Evolutionary conservation across 2,329 filamentous ascomycete species (phyloP), one percentile per base, ranked within the genome.

Genomic region (Paecilomyces sp.): DNA sequence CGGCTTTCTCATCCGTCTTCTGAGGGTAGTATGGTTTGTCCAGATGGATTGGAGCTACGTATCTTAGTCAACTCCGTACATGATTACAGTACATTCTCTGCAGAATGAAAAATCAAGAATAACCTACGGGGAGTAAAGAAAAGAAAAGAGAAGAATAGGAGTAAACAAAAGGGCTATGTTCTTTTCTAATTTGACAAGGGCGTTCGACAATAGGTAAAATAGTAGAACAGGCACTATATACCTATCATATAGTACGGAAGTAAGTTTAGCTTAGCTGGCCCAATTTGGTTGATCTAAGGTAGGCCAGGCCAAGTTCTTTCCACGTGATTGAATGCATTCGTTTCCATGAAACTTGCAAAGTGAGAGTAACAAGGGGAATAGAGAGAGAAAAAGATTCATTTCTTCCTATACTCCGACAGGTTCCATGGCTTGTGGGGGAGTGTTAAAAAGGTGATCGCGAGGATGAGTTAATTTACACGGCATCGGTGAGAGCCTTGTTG

Each of bases 401-500:
- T 47, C 41, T 47, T 47, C 41, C 41, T 47, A 47, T 47, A 47
- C 41, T 47, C 41, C 41, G 41, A 47, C 41, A 47, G 41, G 41
- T 47, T 22, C 5, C 41, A 18, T n/a, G n/a, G 41, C 41, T 28
- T 28, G 25, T 47, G 36, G n/a, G 36, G 36, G 36, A 15, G n/a
- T 47, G 36, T 18, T 47, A 47, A n/a, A 47, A 18, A 47, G 31
- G 31, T 9, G 31, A 47, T 18, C n/a, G 41, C 41, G 41, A 47
- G 41, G 41, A 47, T 47, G 41, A 18, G 13, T 47, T 47, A 22
- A 77, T 92, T 90, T 96, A 99, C 90, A 99, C 84, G 79, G 89
- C 85, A 81, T 99, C 94, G 70, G 85, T 92, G 76, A 99, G 89
- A 77, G 96, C 88, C 89, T 97, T 99, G 91, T 99, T 99, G 86